Evolutionary conservation across 805 yeast genomes (phyloP), one percentile per base, ranked within the genome.

Genomic region (Kazachstania taianensis): DNA sequence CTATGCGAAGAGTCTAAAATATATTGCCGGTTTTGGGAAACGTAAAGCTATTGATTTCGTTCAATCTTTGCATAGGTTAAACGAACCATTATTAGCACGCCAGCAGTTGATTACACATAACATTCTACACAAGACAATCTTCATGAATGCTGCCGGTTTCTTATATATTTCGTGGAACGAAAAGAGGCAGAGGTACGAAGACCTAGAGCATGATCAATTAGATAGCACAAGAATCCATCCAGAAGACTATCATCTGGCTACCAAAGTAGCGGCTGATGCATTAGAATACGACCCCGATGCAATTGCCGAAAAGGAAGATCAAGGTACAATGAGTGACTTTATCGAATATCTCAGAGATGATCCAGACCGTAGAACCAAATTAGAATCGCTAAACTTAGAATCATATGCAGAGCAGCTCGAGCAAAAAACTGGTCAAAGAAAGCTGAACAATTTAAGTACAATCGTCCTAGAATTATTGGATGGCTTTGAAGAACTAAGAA

Each of bases 211-310:
- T 24, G 96, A 89, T 51, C 67, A 81, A 29, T 69, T 92, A 46
- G 99, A 92, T 58, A 87, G 92, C 34, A 92, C 98, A 0, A 74
- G 98, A 63, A 86, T 92, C 32, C 99, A 92, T 51, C 97, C 97
- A 6, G 97, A 92, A 60, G 99, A 92, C 62, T 92, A 92, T 57
- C 94, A 84, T 44, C 69, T 92, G 47, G 97, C 96, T 3, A 75
- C 92, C 34, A 92, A 92, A 57, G 92, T 92, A 87, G 97, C 96
- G 6, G 92, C 95, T 2, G 98, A 92, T 65, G 97, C 98, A 2
- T 69, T 92, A 45, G 98, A 89, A 55, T 71, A 87, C 44, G 96
- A 86, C 49, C 98, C 94, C 50, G 97, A 89, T 58, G 95, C 86
- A 45, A 68, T 83, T 51, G 80, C 78, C 2, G 87, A 80, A 38